Evolutionary conservation across 2,329 filamentous ascomycete genomes (phyloP).

Genomic region (Venturia nashicola): DNA sequence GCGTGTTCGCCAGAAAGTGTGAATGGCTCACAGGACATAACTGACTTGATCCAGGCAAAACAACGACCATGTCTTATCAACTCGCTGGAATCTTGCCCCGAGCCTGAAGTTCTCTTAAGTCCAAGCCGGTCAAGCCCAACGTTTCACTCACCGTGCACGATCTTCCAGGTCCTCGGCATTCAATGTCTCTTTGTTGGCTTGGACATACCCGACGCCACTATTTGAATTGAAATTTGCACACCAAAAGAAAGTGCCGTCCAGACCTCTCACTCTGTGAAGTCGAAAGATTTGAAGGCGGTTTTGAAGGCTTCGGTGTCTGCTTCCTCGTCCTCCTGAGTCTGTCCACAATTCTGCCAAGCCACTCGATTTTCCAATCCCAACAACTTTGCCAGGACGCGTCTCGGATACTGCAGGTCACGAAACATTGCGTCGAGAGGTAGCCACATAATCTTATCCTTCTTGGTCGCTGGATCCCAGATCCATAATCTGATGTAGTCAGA

Average conservation of each 20-base stretch:
- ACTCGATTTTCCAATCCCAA: slow-evolving; percentile 66
- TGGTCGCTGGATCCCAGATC: slow-evolving; percentile 49
- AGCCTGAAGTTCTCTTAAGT: no score
- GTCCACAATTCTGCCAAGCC: slow-evolving; percentile 74
- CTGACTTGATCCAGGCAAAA: no score
- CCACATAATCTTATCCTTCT: slow-evolving; percentile 52
- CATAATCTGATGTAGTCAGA: slow-evolving; percentile 68
- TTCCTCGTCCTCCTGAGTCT: slow-evolving; percentile 66
- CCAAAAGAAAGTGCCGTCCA: neutral
- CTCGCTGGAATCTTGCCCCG: no score
- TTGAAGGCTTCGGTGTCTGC: slow-evolving; percentile 70
- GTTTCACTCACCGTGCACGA: no score
- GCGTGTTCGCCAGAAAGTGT: no score
- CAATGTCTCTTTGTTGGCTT: no score
- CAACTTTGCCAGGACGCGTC: slow-evolving; percentile 78
- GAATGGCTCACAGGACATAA: no score
- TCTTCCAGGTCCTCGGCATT: no score
- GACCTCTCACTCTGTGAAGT: slow-evolving; percentile 51
- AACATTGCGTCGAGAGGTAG: slow-evolving; percentile 60
- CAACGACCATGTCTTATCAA: no score
- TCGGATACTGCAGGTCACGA: slow-evolving; percentile 77
- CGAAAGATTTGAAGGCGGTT: slow-evolving; percentile 69
- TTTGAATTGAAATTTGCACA: neutral
- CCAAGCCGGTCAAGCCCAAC: no score
- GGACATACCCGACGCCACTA: neutral